Evolutionary conservation across 192 early-diverging fungal genomes (phyloP), one percentile per base, ranked within the genome.

Genomic region (Coemansia javaensis): DNA sequence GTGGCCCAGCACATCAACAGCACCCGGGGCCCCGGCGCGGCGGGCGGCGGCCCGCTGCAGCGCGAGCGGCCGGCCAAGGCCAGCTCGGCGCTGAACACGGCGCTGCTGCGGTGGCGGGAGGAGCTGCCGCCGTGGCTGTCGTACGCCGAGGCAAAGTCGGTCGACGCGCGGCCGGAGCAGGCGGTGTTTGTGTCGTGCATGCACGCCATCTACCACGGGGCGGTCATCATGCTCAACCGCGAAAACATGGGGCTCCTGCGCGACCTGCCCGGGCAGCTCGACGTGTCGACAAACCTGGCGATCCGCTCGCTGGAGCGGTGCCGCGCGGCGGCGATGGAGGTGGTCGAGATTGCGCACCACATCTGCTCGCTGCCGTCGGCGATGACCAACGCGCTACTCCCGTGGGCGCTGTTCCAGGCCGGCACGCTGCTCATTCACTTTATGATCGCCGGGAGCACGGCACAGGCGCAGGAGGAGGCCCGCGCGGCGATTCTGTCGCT

Each of bases 391-490:
- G 65, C 72, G 18, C 55, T 75, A 20, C 33, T 75, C 36, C 72
- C 72, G 4, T 75, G 72, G 72, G 72, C 72, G 12, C 34, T 75
- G 37, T 75, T 75, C 35, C 72, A 75, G 35, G 72, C 72, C 0
- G 72, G 72, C n/a, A 75, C 72, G n/a, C 41, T 75, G 56, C 53
- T 75, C 15, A 64, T 69, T 7, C 72, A 75, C 42, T 69, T 68
- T 60, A 75, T 75, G 72, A 69, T 68, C 35, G 60, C 66, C 4
- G 72, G 66, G 2, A 75, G 62, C 53, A 59, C 66, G 22, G 44
- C 55, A 15, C 72, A 75, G 47, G 65, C 64, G 7, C 65, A 69
- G 36, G 72, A 75, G 22, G 72, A 67, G 53, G 72, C 72, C 15
- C 59, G 66, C 9, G 44, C 59, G n/a, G 64, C 72, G 0, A 64